Evolutionary conservation across 2,329 filamentous ascomycete genomes (phyloP).

Genomic region (Monascus ruber): DNA sequence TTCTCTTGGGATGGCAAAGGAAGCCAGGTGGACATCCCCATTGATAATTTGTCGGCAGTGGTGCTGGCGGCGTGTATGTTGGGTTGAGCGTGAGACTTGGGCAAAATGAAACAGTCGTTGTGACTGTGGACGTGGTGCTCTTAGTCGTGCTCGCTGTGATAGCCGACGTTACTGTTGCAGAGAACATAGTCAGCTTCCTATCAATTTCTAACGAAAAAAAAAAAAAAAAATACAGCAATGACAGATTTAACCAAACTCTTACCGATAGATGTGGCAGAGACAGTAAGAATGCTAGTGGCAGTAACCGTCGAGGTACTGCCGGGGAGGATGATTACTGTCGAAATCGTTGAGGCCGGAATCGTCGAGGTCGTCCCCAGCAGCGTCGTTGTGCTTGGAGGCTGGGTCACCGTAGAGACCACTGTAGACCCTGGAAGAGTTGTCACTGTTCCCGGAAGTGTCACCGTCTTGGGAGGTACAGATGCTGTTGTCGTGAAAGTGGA

Average conservation of each 20-base stretch:
- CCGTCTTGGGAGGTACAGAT: conserved; percentile 2
- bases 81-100: conserved; percentile 18
- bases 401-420: not conserved
- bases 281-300: too few species aligned
- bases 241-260: too few species aligned
- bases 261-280: too few species aligned
- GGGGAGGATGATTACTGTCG: not conserved
- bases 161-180: too few species aligned
- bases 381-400: not conserved
- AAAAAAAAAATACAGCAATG: too few species aligned
- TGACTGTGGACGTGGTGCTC: conserved; percentile 4
- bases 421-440: conserved; percentile 3
- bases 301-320: not conserved
- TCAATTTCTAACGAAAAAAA: too few species aligned
- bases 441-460: conserved; percentile 1
- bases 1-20: conserved; percentile 26
- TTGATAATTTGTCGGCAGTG: conserved; percentile 17
- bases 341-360: not conserved
- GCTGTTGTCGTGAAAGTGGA: conserved; percentile 3
- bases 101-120: conserved; percentile 15
- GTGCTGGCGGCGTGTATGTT: conserved; percentile 15
- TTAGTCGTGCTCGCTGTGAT: not conserved
- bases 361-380: conserved; percentile 2
- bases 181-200: too few species aligned
- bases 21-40: conserved; percentile 33